Conservation (phyloP, 2,329 filamentous ascomycete genomes). For the Teratosphaeria viscida region DNA sequence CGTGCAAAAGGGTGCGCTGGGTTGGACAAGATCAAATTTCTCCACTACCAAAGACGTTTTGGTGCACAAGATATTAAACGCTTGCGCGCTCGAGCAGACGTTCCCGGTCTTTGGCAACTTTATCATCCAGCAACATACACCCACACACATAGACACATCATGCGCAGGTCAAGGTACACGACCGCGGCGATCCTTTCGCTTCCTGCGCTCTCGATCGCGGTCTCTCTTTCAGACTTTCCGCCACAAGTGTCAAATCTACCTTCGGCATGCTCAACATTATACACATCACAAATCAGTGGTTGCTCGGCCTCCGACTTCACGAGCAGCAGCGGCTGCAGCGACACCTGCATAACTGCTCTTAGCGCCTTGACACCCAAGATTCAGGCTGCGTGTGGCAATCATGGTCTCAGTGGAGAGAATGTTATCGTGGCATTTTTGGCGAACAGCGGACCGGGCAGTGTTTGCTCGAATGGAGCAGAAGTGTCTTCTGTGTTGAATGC, state of each 20-base stretch:
- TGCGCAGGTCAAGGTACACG: background rate
- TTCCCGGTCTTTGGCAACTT: background rate
- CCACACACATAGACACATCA: background rate
- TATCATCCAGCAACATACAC: background rate
- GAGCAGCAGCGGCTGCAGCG: slow-evolving; percentile 30
- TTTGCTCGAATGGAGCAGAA: slow-evolving; percentile 26
- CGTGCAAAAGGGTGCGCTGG: background rate
- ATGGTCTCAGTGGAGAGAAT: slow-evolving; percentile 28
- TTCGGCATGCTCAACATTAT: slow-evolving; percentile 29
- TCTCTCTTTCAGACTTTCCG: slow-evolving; percentile 36
- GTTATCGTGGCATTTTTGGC: slow-evolving; percentile 34
- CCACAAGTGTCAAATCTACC: slow-evolving; percentile 33
- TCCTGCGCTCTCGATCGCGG: slow-evolving; percentile 20
- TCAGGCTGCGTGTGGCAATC: slow-evolving; percentile 15
- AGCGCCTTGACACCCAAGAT: slow-evolving; percentile 26
- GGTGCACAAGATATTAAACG: background rate
- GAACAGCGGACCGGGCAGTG: slow-evolving; percentile 26
- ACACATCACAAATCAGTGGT: slow-evolving; percentile 30
- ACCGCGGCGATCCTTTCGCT: slow-evolving; percentile 8
- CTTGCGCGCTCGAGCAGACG: background rate
- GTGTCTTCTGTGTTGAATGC: background rate
- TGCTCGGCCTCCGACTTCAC: slow-evolving; percentile 33
- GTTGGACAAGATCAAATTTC: background rate
- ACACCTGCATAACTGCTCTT: slow-evolving; percentile 32
- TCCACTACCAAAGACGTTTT: background rate